Percentiles rank a stretch among this genome's conserved stretches.
Evolutionary conservation across 2,329 filamentous ascomycete species (phyloP).

Genomic region (Diaporthe longicolla): DNA sequence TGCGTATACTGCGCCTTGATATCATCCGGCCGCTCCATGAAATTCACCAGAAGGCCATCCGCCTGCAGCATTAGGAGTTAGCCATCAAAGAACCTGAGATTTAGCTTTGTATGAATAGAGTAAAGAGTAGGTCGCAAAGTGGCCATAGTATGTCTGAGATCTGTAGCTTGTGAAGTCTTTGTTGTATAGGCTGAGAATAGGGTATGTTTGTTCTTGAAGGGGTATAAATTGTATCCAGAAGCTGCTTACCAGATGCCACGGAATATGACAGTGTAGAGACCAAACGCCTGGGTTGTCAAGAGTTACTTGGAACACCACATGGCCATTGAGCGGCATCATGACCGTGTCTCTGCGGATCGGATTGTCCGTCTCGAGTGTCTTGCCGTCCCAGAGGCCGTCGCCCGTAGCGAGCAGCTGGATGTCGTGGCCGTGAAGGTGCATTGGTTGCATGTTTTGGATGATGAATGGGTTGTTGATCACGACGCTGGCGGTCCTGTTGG

Average conservation of each 20-base stretch:
- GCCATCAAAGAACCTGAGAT: too few species aligned
- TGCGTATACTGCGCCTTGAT: background rate
- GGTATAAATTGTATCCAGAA: too few species aligned
- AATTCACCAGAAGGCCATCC: conserved; percentile 7
- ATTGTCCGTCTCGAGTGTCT: background rate
- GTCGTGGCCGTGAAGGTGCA: conserved; percentile 15
- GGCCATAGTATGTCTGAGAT: too few species aligned
- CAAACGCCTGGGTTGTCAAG: background rate
- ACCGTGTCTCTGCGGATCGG: conserved; percentile 1
- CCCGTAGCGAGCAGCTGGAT: conserved; percentile 9
- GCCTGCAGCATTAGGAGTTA: too few species aligned
- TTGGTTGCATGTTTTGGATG: conserved; percentile 4
- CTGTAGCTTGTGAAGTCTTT: too few species aligned
- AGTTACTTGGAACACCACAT: background rate
- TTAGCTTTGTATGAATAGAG: too few species aligned
- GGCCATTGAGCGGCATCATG: conserved; percentile 13
- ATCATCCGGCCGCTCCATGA: conserved; percentile 12
- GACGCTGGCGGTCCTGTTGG: background rate
- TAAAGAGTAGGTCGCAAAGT: too few species aligned
- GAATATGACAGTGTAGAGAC: background rate
- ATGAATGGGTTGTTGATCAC: background rate
- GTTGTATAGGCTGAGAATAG: too few species aligned
- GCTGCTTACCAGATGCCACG: too few species aligned
- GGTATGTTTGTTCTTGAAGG: too few species aligned
- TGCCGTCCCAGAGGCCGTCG: background rate